Evolutionary conservation across 2,329 filamentous ascomycete species (phyloP), one percentile per base, ranked within the genome.

Genomic region (Hypoxylon sp.): DNA sequence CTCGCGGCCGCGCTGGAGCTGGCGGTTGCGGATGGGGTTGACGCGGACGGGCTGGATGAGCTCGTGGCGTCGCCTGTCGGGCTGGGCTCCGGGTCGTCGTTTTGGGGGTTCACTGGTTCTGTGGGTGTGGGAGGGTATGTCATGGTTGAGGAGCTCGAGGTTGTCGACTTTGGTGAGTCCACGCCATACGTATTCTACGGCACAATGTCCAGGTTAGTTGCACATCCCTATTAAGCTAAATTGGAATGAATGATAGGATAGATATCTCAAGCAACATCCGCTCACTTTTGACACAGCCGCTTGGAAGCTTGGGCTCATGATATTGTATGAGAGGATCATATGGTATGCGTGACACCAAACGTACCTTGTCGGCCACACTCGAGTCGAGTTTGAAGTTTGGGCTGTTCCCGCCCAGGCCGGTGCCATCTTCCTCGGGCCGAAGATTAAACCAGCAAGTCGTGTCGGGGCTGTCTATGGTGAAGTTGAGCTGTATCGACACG

Each of bases 171-270:
- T 26, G 52, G 13, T n/a, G 52, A 55, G 20, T n/a, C 29, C 37
- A 45, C 42, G 42, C 49, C 58, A 57, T 48, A 54, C 27, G 35
- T 58, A 50, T 57, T 60, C 58, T 60, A 47, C 20, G 15, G 38
- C 45, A 23, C 46, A 8, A 13, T 15, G 20, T 17, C 4, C 18
- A 26, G 13, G 20, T 48, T 48, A 43, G 49, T 20, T 10, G 5
- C 11, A 13, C 33, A 8, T 35, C 37, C 24, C 20, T 57, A 17
- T 45, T 13, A 20, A 10, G 26, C 37, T 45, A 50, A 27, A 3
- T 31, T 11, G 53, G 58, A 24, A 54, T n/a, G 38, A 41, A 31
- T 42, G 20, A 13, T 47, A 45, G 48, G 58, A 17, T 49, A 38
- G 13, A 24, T 15, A 35, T 42, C 20, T 18, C 2, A n/a, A 26